A percentile compares a stretch with the other conserved stretches of the same genome.
phyloP scores from a whole-genome alignment of 352 stramenopile species.

The Globisporangium emineosum region DNA sequence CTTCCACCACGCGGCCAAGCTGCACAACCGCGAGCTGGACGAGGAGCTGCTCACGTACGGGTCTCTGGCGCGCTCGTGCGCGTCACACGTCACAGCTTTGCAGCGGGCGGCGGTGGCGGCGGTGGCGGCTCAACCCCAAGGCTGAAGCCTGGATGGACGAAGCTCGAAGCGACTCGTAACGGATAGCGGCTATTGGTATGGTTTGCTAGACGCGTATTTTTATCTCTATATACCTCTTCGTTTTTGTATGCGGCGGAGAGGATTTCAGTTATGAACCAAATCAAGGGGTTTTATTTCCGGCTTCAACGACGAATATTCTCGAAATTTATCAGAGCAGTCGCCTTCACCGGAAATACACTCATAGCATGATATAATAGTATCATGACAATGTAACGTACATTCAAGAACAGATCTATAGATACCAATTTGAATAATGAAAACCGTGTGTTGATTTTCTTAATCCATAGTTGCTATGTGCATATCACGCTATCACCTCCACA shows the following conservation, averaged over 20 bases:
- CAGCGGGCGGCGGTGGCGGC: conserved; percentile 25
- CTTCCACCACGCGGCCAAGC: conserved; percentile 44
- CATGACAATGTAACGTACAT: background rate
- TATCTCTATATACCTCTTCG: conserved; percentile 6
- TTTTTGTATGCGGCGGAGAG: background rate
- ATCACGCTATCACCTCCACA: background rate
- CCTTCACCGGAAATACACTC: background rate
- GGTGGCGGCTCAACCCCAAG: too few species aligned
- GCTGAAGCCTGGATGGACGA: too few species aligned
- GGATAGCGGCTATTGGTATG: background rate
- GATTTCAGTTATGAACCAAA: background rate
- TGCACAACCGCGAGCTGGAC: conserved; percentile 53
- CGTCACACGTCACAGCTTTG: conserved; percentile 59
- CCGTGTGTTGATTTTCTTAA: background rate
- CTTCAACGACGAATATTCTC: background rate
- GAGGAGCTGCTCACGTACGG: conserved; percentile 51
- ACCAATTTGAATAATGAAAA: background rate
- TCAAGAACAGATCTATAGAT: background rate
- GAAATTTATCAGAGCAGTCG: conserved; percentile 1
- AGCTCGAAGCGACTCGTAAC: conserved; percentile 5
- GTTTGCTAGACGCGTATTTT: conserved; percentile 4
- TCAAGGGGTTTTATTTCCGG: conserved; percentile 1
- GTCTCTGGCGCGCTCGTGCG: conserved; percentile 53
- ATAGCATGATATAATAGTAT: background rate
- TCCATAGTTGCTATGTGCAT: background rate